Base-by-base conservation (phyloP, 176 grass and related monocot species). In the Tuctoria greenei region DNA sequence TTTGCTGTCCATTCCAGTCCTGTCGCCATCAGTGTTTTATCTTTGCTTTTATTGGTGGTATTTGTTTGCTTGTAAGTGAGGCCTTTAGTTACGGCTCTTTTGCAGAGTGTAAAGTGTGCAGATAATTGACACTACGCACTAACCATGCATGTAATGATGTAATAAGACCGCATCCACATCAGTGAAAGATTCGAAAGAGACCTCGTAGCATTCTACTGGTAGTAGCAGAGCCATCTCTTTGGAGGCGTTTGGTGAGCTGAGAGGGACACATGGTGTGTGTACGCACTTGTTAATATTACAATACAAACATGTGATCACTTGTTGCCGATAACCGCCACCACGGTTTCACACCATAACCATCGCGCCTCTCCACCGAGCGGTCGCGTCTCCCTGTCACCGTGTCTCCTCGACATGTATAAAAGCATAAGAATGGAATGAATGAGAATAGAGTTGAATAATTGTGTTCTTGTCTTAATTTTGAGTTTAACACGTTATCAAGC, bases 11-110 rank as follows among this genome's bases (percentile, higher is more conserved):
- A 62, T 27, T 49, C 39, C 28, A 26, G 79, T 49, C 28, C 28
- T 36, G 73, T 77, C 73, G 6, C 28, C 34, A 26, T 87, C 79
- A 66, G 31, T n/a, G n/a, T n/a, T n/a, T n/a, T n/a, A n/a, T n/a
- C n/a, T n/a, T n/a, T n/a, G n/a, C n/a, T n/a, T n/a, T n/a, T n/a
- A n/a, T n/a, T n/a, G n/a, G n/a, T 28, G n/a, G 57, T 47, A 21
- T 59, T 39, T 66, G 66, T 36, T 87, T 77, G 79, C 60, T 78
- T 87, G 31, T 0, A 72, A 60, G 59, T 47, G 50, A 66, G 46
- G 15, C 39, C 50, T 39, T 47, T 26, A 60, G 69, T n/a, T 46
- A 28, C 47, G 10, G 27, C 45, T 70, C 27, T 51, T 56, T 7
- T 25, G 2, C 51, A n/a, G 6, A 27, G 47, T 20, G 78, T 6